Evolutionary conservation across 371 early-diverging fungal species (phyloP).

Genomic region (Dinochytrium kinnereticum): DNA sequence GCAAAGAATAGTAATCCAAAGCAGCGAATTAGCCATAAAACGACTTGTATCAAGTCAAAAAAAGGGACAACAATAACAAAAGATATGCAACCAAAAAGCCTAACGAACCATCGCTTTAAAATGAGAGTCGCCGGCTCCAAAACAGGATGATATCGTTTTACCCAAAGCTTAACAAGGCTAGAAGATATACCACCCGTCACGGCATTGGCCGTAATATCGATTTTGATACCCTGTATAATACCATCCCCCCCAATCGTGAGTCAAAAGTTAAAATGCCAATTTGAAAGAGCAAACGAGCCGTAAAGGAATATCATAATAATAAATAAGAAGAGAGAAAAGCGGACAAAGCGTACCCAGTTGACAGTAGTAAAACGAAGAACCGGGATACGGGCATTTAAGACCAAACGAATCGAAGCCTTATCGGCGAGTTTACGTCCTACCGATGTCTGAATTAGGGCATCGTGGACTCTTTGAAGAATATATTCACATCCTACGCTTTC

Average conservation of each 20-base stretch:
- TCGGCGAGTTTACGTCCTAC: neutral
- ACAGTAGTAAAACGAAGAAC: slow-evolving; percentile 3
- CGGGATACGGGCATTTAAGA: slow-evolving; percentile 1
- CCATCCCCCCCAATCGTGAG: neutral
- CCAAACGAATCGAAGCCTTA: neutral
- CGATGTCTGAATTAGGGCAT: neutral
- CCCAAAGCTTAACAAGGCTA: slow-evolving; percentile 1
- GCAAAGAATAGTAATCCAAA: too few species aligned
- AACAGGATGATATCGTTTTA: slow-evolving; percentile 2
- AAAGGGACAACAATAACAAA: neutral
- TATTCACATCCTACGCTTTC: neutral
- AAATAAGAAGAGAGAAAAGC: neutral
- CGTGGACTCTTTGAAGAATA: neutral
- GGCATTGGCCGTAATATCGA: slow-evolving; percentile 14
- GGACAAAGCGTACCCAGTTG: neutral
- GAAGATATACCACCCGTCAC: neutral
- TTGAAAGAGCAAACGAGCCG: too few species aligned
- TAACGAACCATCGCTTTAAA: slow-evolving; percentile 2
- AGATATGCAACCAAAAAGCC: neutral
- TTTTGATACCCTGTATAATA: neutral
- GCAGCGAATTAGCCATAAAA: neutral
- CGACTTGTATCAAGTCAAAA: neutral
- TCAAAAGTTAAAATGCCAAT: neutral
- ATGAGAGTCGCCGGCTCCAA: neutral
- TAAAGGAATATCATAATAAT: neutral